These are phyloP conservation scores for Penicillium simplicissimum DNA, from an alignment of 495 filamentous ascomycete species.

Conservation along the genomic window DNA sequence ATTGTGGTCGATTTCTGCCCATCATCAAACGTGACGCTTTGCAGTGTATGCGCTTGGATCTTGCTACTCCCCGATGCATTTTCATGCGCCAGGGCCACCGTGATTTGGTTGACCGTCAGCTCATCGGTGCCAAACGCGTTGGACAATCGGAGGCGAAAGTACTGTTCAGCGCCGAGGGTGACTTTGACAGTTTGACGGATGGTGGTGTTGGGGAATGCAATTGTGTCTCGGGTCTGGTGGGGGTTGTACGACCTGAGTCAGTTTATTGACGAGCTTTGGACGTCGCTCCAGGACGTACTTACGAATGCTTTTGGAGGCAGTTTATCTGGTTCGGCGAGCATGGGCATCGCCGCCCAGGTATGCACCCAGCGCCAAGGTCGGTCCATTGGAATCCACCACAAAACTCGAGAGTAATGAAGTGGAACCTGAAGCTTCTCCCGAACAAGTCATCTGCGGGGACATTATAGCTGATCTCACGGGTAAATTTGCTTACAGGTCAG, in stretches of 20 bases:
- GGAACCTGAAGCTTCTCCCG: too few species aligned
- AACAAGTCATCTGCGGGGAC: too few species aligned
- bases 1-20: slow-evolving; percentile 53
- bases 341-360: slow-evolving; percentile 18
- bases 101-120: slow-evolving; percentile 60
- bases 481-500: too few species aligned
- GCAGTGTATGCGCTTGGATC: slow-evolving; percentile 52
- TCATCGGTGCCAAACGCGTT: slow-evolving; percentile 66
- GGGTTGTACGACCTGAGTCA: neutral
- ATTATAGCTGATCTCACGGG: too few species aligned
- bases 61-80: slow-evolving; percentile 51
- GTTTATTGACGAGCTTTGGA: neutral
- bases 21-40: slow-evolving; percentile 57
- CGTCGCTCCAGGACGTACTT: neutral
- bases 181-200: slow-evolving; percentile 1
- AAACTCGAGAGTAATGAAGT: too few species aligned
- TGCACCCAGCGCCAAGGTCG: slow-evolving; percentile 9
- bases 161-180: slow-evolving; percentile 44
- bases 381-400: neutral
- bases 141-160: slow-evolving; percentile 63
- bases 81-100: slow-evolving; percentile 54
- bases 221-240: neutral
- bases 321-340: slow-evolving; percentile 13
- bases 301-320: slow-evolving; percentile 11
- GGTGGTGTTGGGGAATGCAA: neutral